Evolutionary conservation across 805 yeast species (phyloP).

Genomic region (Kluyveromyces siamensis): DNA sequence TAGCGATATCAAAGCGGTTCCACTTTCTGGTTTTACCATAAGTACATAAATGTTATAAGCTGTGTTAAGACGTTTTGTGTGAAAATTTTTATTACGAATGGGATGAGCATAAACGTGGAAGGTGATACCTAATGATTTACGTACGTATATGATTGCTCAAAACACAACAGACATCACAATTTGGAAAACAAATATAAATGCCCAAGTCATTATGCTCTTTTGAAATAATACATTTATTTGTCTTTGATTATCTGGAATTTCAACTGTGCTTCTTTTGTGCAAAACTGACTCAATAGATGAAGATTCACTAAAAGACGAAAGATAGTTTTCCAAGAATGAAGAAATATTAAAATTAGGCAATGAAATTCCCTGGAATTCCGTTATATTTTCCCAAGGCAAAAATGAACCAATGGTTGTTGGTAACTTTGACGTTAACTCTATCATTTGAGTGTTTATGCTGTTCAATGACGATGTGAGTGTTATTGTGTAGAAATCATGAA

Average conservation of each 20-base stretch:
- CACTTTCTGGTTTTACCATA: neutral
- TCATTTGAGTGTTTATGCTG: neutral
- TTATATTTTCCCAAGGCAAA: neutral
- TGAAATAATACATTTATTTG: neutral
- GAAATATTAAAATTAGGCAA: neutral
- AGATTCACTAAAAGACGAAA: neutral
- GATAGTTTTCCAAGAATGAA: neutral
- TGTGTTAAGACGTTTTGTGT: neutral
- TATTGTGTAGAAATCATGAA: neutral
- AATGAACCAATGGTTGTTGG: neutral
- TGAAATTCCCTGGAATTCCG: neutral
- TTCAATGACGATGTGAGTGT: neutral
- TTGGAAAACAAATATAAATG: neutral
- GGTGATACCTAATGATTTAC: neutral
- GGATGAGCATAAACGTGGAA: slow-evolving; percentile 1
- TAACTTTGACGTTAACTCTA: neutral
- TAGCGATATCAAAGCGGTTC: neutral
- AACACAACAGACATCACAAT: neutral
- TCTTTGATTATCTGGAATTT: neutral
- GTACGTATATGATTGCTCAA: neutral
- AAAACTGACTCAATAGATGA: neutral
- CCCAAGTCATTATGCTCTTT: neutral
- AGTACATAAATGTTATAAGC: neutral
- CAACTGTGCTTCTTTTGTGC: neutral
- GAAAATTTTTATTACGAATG: neutral